Evolutionary conservation across 495 filamentous ascomycete genomes (phyloP), one percentile per base, ranked within the genome.

Genomic region (Entonaema liquescens): DNA sequence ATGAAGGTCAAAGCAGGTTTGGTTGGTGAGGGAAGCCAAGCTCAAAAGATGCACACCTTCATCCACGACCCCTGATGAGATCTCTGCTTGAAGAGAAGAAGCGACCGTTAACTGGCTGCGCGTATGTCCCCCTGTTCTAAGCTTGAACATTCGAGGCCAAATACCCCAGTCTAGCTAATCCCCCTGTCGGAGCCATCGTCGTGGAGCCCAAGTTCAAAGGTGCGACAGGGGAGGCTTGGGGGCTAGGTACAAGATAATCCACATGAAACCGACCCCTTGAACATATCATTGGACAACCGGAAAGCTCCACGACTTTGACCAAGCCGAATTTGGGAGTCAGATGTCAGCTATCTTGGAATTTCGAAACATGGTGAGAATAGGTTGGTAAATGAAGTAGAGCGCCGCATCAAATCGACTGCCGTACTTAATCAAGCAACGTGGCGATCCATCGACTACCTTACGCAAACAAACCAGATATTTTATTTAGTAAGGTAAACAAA

Each of bases 11-110:
- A 52, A 64, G 59, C 62, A 70, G 53, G 17, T 57, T 68, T 56
- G 74, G 74, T 74, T 72, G 68, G 72, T 55, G 68, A 70, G 17
- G 55, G 65, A 76, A 72, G 71, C 71, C 57, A 62, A 69, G 74
- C 71, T 70, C 59, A 65, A 42, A 66, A 70, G 58, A 73, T 67
- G 71, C 52, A 67, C 42, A 74, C 42, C 42, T 49, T 56, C 65
- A 50, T 57, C 40, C 2, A 64, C 15, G 3, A 59, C 71, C 71
- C 71, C 71, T 74, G 71, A 71, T 52, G 3, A 74, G 67, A 74
- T 74, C 66, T 74, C 67, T 70, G 21, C 21, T 68, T 28, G 35
- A 56, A 31, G 47, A 49, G 26, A 56, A 72, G 59, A 60, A 62
- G 42, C 61, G 50, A 29, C 50, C 59, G 53, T 54, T 72, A 50